Conservation (phyloP, 352 stramenopile genomes). For the Globisporangium abappressorium region DNA sequence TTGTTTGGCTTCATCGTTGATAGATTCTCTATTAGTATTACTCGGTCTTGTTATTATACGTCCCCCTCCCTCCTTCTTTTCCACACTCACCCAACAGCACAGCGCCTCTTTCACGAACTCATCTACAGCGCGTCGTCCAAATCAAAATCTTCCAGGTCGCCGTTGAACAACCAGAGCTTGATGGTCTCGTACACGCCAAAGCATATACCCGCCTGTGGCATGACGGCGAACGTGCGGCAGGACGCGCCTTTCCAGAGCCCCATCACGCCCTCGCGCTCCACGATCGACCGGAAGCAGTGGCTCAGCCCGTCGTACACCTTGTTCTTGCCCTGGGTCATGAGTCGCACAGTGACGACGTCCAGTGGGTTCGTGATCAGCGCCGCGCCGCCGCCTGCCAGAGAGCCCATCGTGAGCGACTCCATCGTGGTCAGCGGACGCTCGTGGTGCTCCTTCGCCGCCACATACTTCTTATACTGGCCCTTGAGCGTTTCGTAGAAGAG, state of each 20-base stretch:
- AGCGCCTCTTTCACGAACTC: not conserved
- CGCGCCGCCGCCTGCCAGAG: constrained; percentile 51
- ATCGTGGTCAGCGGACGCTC: constrained; percentile 42
- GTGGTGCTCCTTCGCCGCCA: constrained; percentile 21
- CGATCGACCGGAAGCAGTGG: constrained; percentile 58
- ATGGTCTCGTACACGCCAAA: constrained; percentile 87
- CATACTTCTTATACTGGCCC: constrained; percentile 38
- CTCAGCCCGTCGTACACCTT: constrained; percentile 58
- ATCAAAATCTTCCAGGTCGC: constrained; percentile 68
- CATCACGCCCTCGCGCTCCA: constrained; percentile 46
- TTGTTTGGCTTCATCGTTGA: not conserved
- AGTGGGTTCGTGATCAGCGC: constrained; percentile 81
- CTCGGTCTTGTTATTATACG: constrained; percentile 16
- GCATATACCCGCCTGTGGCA: constrained; percentile 78
- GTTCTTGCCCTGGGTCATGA: constrained; percentile 81
- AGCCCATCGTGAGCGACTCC: constrained; percentile 59
- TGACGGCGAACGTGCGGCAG: constrained; percentile 68
- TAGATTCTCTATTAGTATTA: constrained; percentile 17
- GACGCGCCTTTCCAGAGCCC: constrained; percentile 72
- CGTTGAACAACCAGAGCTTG: constrained; percentile 66
- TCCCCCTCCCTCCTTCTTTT: not conserved
- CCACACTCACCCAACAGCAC: not conserved
- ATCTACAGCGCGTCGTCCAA: constrained; percentile 34
- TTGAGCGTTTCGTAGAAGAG: constrained; percentile 82
- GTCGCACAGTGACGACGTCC: constrained; percentile 72